phyloP scores from a whole-genome alignment of 2,329 filamentous ascomycete genomes.

The Cytospora chrysosperma region DNA sequence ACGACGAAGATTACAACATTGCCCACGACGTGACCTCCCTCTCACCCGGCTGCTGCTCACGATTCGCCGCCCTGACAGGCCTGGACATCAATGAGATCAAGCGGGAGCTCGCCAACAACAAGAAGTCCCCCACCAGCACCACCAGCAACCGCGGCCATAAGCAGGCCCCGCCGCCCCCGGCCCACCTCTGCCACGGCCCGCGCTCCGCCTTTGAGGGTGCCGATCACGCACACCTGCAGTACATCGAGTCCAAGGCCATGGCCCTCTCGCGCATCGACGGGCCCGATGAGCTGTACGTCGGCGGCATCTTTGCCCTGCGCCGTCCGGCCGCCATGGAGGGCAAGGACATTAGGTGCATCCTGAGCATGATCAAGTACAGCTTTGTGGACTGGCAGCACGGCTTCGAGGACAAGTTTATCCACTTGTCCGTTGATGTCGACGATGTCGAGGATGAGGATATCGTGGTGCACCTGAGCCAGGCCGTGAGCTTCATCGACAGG shows the following conservation, averaged over 20 bases:
- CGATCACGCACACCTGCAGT: conserved; percentile 21
- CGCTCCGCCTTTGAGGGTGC: conserved; percentile 22
- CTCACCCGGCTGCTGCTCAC: conserved; percentile 21
- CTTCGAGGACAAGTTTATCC: conserved; percentile 60
- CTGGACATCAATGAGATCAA: conserved; percentile 21
- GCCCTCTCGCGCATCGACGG: conserved; percentile 44
- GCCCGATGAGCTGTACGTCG: conserved; percentile 41
- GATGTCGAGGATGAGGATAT: conserved; percentile 90
- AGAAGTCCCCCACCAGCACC: not conserved
- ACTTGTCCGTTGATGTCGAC: conserved; percentile 80
- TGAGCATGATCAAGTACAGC: conserved; percentile 67
- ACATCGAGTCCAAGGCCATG: conserved; percentile 34
- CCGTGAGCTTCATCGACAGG: conserved; percentile 79
- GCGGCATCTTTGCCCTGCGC: conserved; percentile 72
- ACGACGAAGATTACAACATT: not conserved
- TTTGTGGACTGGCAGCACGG: conserved; percentile 42
- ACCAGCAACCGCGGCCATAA: not conserved
- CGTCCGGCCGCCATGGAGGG: conserved; percentile 68
- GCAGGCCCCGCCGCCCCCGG: not conserved
- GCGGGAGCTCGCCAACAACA: conserved; percentile 16
- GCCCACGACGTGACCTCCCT: conserved; percentile 19
- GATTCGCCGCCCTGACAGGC: conserved; percentile 22
- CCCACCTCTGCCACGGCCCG: conserved; percentile 19
- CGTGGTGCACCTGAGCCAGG: conserved; percentile 73
- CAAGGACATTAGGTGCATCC: conserved; percentile 80